phyloP scores from a whole-genome alignment of 2,329 filamentous ascomycete genomes.

The Triangularia setosa region DNA sequence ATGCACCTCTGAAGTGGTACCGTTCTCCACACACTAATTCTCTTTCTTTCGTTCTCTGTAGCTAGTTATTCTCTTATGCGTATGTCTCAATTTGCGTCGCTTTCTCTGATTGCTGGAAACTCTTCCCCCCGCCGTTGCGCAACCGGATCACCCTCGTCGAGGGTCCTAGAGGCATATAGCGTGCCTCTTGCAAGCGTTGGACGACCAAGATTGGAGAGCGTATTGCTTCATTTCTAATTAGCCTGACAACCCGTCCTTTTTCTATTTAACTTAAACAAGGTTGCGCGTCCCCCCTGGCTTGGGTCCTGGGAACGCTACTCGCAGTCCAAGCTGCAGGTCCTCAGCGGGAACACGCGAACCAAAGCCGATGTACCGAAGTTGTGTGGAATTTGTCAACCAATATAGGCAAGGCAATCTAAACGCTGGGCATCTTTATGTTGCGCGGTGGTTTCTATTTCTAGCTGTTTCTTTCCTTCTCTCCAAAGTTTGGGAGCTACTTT shows the following conservation, averaged over 20 bases:
- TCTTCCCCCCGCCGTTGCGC: background rate
- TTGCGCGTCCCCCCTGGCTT: background rate
- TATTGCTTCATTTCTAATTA: background rate
- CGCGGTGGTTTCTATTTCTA: background rate
- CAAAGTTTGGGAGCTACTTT: background rate
- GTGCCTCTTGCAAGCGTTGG: background rate
- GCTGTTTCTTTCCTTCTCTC: background rate
- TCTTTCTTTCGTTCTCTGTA: background rate
- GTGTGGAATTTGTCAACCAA: background rate
- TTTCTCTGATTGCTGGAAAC: background rate
- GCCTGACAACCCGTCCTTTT: background rate
- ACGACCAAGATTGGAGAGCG: background rate
- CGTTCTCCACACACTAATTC: background rate
- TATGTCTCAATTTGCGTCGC: background rate
- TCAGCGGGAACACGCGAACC: conserved; percentile 13
- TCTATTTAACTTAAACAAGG: background rate
- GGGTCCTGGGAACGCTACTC: background rate
- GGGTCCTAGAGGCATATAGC: background rate
- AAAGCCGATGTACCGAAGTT: conserved; percentile 17
- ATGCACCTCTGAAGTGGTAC: background rate
- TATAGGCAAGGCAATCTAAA: background rate
- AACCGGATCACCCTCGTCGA: background rate
- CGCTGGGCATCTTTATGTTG: background rate
- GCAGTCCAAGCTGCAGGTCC: background rate
- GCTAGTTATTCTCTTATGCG: background rate